phyloP scores from a whole-genome alignment of 2,329 filamentous ascomycete genomes.

The Volutella citrinella region DNA sequence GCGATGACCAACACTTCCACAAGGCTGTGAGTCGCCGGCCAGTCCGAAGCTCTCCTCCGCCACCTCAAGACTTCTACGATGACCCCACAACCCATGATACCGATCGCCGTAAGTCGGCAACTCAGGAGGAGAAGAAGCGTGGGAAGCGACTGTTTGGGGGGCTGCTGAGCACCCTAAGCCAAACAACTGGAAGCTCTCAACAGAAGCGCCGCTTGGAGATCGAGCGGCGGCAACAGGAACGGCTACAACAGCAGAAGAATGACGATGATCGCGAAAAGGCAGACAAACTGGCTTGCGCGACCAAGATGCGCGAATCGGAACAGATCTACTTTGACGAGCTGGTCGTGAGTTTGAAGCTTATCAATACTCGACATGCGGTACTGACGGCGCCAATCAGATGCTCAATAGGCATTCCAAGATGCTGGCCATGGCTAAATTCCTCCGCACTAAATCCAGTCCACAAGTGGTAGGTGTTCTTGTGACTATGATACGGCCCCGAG shows the following conservation, averaged over 20 bases:
- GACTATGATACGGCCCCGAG: too few relatives aligned
- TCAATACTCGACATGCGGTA: neutral
- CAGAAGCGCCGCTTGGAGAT: conserved; percentile 75
- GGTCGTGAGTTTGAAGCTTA: conserved; percentile 54
- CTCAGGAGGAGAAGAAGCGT: conserved; percentile 75
- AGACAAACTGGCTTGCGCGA: conserved; percentile 62
- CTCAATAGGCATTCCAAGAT: conserved; percentile 69
- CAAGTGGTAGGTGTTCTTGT: conserved; percentile 62
- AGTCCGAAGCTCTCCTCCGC: conserved; percentile 14
- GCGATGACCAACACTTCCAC: conserved; percentile 17
- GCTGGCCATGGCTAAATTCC: conserved; percentile 66
- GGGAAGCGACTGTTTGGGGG: conserved; percentile 84
- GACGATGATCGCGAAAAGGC: conserved; percentile 67
- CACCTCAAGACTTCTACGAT: conserved; percentile 9
- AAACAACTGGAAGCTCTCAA: conserved; percentile 60
- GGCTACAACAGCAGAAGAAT: conserved; percentile 67
- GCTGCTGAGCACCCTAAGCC: conserved; percentile 73
- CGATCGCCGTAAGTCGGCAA: conserved; percentile 24
- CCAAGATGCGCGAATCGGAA: conserved; percentile 60
- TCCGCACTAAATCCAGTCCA: conserved; percentile 70
- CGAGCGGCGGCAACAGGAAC: conserved; percentile 77
- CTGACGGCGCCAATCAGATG: conserved; percentile 58
- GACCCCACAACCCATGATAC: conserved; percentile 6
- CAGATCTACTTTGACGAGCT: conserved; percentile 74
- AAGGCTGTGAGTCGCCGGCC: conserved; percentile 11